Conservation (phyloP, 768 basidiomycete species). For the Epithele typhae region DNA sequence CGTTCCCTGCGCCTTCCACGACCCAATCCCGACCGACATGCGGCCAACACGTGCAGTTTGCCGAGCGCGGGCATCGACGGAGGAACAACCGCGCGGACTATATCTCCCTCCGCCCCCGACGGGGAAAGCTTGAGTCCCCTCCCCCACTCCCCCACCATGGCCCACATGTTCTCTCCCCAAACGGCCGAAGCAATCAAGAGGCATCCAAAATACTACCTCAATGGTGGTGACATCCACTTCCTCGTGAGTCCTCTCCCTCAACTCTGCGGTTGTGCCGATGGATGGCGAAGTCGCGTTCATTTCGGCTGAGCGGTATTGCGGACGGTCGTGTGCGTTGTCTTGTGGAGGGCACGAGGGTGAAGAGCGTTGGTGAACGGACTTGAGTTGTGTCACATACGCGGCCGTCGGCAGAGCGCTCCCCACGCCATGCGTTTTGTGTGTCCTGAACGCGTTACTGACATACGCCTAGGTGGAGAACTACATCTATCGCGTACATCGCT, state of each 20-base stretch:
- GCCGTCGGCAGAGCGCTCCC: too few species aligned
- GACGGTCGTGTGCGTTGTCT: too few species aligned
- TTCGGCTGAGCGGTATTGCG: too few species aligned
- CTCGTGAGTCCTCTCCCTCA: conserved; percentile 31
- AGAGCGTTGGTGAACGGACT: too few species aligned
- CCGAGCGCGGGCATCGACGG: conserved; percentile 11
- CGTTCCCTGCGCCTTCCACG: conserved; percentile 5
- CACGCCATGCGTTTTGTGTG: not conserved
- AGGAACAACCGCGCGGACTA: conserved; percentile 6
- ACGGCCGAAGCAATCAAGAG: conserved; percentile 23
- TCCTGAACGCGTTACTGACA: not conserved
- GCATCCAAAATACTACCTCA: conserved; percentile 43
- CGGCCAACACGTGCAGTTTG: conserved; percentile 20
- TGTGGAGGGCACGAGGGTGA: too few species aligned
- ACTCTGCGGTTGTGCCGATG: too few species aligned
- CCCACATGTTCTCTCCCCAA: conserved; percentile 12
- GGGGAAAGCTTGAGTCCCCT: conserved; percentile 2
- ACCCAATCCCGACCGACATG: conserved; percentile 11
- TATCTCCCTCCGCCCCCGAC: conserved; percentile 13
- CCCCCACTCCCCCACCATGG: conserved; percentile 15
- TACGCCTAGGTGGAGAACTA: conserved; percentile 20
- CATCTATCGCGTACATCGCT: conserved; percentile 27
- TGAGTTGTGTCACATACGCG: too few species aligned
- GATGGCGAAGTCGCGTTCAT: too few species aligned
- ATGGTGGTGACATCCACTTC: conserved; percentile 50